Evolutionary conservation across 176 grass and related monocot species (phyloP).

Genomic region (Poa pratensis): DNA sequence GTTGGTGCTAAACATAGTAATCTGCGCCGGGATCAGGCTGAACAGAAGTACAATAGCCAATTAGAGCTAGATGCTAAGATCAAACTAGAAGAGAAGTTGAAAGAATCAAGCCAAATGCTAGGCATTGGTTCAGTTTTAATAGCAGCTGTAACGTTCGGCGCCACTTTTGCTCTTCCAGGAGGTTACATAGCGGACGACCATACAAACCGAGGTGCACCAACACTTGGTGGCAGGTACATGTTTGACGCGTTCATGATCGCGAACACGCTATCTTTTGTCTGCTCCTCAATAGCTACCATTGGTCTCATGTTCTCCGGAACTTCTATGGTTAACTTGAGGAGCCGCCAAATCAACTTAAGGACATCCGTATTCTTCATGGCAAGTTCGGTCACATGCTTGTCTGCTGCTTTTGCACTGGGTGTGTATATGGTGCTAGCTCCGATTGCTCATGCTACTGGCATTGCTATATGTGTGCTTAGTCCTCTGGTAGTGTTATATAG

Average conservation of each 20-base stretch:
- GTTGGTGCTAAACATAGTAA: too few species aligned
- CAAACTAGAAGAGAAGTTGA: neutral
- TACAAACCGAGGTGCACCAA: neutral
- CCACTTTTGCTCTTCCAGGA: neutral
- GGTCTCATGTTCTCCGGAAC: neutral
- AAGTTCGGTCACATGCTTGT: neutral
- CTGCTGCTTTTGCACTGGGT: neutral
- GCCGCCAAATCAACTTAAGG: neutral
- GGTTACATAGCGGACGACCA: neutral
- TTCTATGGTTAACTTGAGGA: neutral
- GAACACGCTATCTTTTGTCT: neutral
- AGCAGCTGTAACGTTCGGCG: neutral
- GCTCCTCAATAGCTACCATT: neutral
- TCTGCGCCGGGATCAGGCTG: neutral
- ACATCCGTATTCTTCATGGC: fast-evolving
- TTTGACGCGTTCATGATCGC: neutral
- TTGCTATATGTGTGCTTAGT: neutral
- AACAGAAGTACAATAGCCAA: neutral
- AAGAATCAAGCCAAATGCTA: neutral
- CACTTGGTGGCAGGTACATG: neutral
- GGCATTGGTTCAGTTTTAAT: neutral
- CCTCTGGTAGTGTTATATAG: too few species aligned
- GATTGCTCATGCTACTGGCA: neutral
- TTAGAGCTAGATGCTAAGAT: neutral
- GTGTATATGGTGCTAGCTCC: neutral